These are phyloP conservation scores for Dendrobium huoshanense DNA, from an alignment of 106 monocot genomes.

Conservation along the genomic window DNA sequence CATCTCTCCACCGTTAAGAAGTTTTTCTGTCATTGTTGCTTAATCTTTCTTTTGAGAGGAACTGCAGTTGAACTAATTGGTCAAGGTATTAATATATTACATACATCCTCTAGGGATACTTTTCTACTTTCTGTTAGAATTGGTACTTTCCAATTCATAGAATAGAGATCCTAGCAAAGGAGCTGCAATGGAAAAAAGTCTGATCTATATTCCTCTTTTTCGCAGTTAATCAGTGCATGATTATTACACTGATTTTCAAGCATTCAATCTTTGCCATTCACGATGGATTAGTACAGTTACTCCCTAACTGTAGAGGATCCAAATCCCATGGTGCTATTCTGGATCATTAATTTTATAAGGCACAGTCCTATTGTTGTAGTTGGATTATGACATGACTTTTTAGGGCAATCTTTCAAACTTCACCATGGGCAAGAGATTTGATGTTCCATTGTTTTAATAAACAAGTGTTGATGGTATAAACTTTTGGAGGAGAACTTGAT, in stretches of 20 bases:
- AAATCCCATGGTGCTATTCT: not conserved
- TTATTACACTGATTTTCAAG: not conserved
- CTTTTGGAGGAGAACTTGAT: no score
- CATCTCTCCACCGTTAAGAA: not conserved
- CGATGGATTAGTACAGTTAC: no score
- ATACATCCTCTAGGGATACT: not conserved
- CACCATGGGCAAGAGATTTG: no score
- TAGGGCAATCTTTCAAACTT: no score
- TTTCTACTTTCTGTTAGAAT: not conserved
- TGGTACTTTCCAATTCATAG: no score
- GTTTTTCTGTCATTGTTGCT: not conserved
- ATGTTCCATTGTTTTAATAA: no score
- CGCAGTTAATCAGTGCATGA: not conserved
- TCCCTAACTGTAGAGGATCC: not conserved
- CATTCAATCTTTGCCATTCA: not conserved
- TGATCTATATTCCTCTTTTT: not conserved
- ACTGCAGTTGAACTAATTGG: not conserved
- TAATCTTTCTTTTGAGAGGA: not conserved
- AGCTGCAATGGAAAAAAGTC: not conserved
- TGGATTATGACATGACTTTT: no score
- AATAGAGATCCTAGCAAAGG: not conserved
- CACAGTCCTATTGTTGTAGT: no score
- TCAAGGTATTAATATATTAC: not conserved
- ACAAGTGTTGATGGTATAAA: no score
- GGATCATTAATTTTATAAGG: not conserved